A percentile compares a stretch with the other conserved stretches of the same genome.
Conservation (phyloP, 441 rosid species). For the Arabidopsis hybrid region DNA sequence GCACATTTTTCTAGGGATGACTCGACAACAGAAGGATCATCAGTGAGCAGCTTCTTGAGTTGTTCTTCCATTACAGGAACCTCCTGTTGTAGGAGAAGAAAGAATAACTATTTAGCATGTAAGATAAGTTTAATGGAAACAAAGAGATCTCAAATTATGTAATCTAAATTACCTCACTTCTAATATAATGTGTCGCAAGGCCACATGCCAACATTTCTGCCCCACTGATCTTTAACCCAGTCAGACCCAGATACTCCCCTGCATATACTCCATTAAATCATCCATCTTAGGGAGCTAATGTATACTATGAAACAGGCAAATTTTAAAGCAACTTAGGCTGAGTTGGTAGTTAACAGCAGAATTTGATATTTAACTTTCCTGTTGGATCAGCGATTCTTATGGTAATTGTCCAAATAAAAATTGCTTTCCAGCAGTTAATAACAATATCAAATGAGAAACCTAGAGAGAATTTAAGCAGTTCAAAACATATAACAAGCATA, state of each 20-base stretch:
- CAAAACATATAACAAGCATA: constrained; percentile 46
- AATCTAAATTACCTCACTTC: constrained; percentile 55
- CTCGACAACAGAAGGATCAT: constrained; percentile 89
- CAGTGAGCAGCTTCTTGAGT: constrained; percentile 73
- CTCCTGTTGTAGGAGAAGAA: constrained; percentile 53
- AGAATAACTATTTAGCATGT: constrained; percentile 23
- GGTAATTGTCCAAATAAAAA: not conserved
- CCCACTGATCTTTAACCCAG: constrained; percentile 81
- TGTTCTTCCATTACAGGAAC: constrained; percentile 66
- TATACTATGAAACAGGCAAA: constrained; percentile 22
- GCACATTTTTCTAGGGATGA: constrained; percentile 62
- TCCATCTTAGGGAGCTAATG: constrained; percentile 11
- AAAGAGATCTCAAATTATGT: not conserved
- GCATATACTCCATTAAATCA: constrained; percentile 43
- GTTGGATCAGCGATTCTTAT: not conserved
- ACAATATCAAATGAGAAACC: constrained; percentile 12
- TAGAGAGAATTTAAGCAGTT: constrained; percentile 16
- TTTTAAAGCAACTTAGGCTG: not conserved
- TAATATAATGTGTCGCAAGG: constrained; percentile 83
- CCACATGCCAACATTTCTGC: constrained; percentile 90
- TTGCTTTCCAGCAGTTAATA: constrained; percentile 7
- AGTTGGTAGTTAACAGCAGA: constrained; percentile 4
- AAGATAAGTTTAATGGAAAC: constrained; percentile 23
- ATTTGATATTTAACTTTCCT: constrained; percentile 16
- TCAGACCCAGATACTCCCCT: constrained; percentile 93